These are phyloP conservation scores for Exserohilum turcica DNA, from an alignment of 2,329 filamentous ascomycete species.

Conservation along the genomic window DNA sequence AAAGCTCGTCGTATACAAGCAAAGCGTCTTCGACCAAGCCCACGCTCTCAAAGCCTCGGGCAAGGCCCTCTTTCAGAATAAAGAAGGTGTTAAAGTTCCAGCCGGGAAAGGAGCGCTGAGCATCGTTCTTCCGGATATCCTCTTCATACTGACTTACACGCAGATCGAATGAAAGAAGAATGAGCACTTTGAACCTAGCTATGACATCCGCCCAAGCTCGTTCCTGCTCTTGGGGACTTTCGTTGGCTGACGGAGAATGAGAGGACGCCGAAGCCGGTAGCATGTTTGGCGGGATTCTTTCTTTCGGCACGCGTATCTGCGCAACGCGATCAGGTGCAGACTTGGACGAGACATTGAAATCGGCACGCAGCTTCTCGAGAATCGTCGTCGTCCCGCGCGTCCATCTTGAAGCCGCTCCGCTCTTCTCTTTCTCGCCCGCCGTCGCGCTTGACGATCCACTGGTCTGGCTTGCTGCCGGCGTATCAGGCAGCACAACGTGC, in stretches of 20 bases:
- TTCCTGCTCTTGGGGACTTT: constrained; percentile 77
- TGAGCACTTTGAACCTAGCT: constrained; percentile 82
- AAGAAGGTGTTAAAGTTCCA: constrained; percentile 99
- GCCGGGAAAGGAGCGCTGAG: constrained; percentile 82
- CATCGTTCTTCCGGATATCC: constrained; percentile 92
- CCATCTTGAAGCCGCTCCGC: constrained; percentile 71
- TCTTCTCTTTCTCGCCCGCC: constrained; percentile 68
- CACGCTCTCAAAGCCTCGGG: constrained; percentile 92
- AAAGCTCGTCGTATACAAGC: constrained; percentile 92
- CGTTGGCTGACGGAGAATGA: constrained; percentile 48
- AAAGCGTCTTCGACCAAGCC: constrained; percentile 94
- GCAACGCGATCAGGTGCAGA: constrained; percentile 75
- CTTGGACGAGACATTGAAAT: constrained; percentile 84
- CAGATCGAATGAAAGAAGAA: constrained; percentile 86
- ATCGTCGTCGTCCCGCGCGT: constrained; percentile 79
- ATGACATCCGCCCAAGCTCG: constrained; percentile 84
- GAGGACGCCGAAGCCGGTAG: constrained; percentile 51
- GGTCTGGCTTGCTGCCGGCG: constrained; percentile 77
- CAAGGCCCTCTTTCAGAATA: constrained; percentile 92
- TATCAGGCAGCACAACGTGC: constrained; percentile 89
- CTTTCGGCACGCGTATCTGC: constrained; percentile 75
- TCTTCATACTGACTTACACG: constrained; percentile 95
- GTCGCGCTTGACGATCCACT: constrained; percentile 59
- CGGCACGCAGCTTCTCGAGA: constrained; percentile 84
- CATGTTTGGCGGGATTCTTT: constrained; percentile 52